Conservation (phyloP, 257 asterid genomes). For the Jacaranda copaia region DNA sequence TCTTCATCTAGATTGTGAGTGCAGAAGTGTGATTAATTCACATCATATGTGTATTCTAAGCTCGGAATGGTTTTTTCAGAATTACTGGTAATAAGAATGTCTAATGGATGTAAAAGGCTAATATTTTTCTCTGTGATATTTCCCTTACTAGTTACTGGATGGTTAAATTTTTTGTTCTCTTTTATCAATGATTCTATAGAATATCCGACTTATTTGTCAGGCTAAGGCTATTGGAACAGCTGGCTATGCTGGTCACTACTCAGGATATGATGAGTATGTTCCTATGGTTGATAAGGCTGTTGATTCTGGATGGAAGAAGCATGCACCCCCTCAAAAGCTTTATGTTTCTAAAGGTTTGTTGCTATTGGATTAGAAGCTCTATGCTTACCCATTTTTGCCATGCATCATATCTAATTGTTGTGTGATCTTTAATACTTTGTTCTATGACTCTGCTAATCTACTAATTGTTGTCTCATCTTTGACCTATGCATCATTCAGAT, state of each 20-base stretch:
- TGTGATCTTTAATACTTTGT: not conserved
- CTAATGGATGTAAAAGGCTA: not conserved
- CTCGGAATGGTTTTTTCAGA: not conserved
- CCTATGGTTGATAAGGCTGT: slow-evolving; percentile 99
- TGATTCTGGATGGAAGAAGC: slow-evolving; percentile 88
- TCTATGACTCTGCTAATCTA: not conserved
- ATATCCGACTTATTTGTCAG: slow-evolving; percentile 50
- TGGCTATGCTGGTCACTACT: slow-evolving; percentile 54
- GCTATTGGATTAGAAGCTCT: slow-evolving; percentile 17
- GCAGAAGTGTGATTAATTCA: slow-evolving; percentile 11
- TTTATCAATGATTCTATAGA: slow-evolving; percentile 7
- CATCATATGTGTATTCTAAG: not conserved
- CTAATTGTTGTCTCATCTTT: not conserved
- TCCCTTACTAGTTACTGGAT: not conserved
- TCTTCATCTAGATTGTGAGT: slow-evolving; percentile 21
- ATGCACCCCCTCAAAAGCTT: slow-evolving; percentile 58
- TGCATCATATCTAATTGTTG: not conserved
- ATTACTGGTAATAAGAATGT: slow-evolving; percentile 13
- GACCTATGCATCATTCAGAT: not conserved
- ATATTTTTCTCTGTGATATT: not conserved
- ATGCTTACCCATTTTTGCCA: not conserved
- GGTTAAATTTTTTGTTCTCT: not conserved
- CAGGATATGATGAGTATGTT: slow-evolving; percentile 94
- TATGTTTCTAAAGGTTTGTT: slow-evolving; percentile 63
- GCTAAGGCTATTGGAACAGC: slow-evolving; percentile 78